phyloP scores from a whole-genome alignment of 352 stramenopile species.

The Pythium rhizo-oryzae region DNA sequence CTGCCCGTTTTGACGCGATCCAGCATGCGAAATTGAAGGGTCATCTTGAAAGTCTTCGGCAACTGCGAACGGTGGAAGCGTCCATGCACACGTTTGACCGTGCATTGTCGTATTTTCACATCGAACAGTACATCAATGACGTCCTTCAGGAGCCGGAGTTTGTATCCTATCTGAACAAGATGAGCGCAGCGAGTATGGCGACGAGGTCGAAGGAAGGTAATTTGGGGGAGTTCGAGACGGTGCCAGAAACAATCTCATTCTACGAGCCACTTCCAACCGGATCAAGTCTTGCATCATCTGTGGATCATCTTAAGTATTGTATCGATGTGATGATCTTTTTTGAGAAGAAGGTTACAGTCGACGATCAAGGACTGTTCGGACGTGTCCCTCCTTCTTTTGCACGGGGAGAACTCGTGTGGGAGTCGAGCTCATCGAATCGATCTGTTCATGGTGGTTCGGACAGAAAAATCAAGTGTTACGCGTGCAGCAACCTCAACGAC shows the following conservation, averaged over 20 bases:
- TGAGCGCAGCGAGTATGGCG: constrained; percentile 44
- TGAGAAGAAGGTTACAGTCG: constrained; percentile 83
- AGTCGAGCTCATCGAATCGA: constrained; percentile 38
- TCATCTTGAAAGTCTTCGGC: constrained; percentile 72
- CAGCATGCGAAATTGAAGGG: constrained; percentile 68
- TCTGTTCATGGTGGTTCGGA: constrained; percentile 44
- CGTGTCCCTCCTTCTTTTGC: constrained; percentile 78
- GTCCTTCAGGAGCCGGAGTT: constrained; percentile 72
- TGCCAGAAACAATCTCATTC: constrained; percentile 68
- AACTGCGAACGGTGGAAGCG: constrained; percentile 75
- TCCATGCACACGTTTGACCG: constrained; percentile 83
- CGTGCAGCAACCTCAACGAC: constrained; percentile 64
- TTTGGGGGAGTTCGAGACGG: constrained; percentile 51
- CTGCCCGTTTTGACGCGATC: constrained; percentile 65
- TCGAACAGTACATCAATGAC: constrained; percentile 83
- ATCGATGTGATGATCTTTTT: constrained; percentile 88
- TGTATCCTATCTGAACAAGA: constrained; percentile 75
- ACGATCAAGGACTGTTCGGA: constrained; percentile 64
- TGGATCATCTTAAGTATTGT: constrained; percentile 83
- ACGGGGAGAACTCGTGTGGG: constrained; percentile 77
- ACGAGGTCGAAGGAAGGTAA: constrained; percentile 10
- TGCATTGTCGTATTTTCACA: constrained; percentile 76
- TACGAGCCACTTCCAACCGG: constrained; percentile 60
- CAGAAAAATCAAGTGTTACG: constrained; percentile 73
- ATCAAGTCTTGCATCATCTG: constrained; percentile 52